Base-by-base conservation (phyloP, 1,284 basidiomycete species). In the Naganishia sp. region DNA sequence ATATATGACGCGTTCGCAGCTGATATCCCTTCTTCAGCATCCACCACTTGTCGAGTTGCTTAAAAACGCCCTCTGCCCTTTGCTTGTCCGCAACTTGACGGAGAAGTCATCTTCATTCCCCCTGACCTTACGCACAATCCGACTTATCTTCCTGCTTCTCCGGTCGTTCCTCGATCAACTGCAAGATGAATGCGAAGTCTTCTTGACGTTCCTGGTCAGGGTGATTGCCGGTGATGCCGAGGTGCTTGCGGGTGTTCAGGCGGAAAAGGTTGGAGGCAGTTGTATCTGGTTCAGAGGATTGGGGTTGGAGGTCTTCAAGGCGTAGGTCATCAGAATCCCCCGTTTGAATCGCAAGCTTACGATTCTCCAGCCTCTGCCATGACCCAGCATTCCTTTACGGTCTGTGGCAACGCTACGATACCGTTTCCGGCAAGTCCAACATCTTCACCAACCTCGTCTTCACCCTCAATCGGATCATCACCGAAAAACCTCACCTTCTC, bases 111-210 rank as follows among this genome's bases (percentile, higher is more conserved):
- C 92, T 0, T 66, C 86, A 2, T 99, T 98, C 78, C 90, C 94
- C 0, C 84, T 94, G 57, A 90, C 90, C 0, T 84, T 99, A 7
- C 89, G 95, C 52, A 89, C 92, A 67, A 94, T 90, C 42, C 89
- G 95, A 7, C 89, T 98, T 21, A 88, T 97, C 50, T 97, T 94
- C 80, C 84, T 97, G 31, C 85, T 98, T 10, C 84, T 98, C 64
- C 94, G 96, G 69, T 90, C 94, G 64, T 98, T 97, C 79, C 89
- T 88, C 3, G 82, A 83, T 33, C 89, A 96, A 72, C 82, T 96
- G 43, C 90, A 95, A 77, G 84, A 90, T 0, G 85, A 18, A 65
- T 70, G 69, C 46, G 74, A 74, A 0, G 81, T 83, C 42, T 77
- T 81, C 56, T 73, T 75, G 45, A 68, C 69, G 60, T 43, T 56